Evolutionary conservation across 495 filamentous ascomycete genomes (phyloP).

Genomic region (Lindgomyces ingoldianus): DNA sequence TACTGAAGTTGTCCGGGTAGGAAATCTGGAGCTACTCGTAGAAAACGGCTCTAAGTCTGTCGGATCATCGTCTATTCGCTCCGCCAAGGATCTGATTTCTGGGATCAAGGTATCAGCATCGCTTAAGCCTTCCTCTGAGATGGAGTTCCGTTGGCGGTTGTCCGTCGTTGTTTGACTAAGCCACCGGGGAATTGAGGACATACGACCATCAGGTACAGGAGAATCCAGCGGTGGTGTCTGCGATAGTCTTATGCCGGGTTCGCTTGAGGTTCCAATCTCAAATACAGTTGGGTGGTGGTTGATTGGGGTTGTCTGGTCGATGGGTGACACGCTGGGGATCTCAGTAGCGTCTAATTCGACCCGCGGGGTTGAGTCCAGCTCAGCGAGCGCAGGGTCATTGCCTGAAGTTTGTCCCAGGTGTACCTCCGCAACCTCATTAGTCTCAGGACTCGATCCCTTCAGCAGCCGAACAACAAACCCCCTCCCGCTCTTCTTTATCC

Average conservation of each 20-base stretch:
- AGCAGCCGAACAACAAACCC: conserved; percentile 35
- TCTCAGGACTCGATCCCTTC: conserved; percentile 30
- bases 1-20: conserved; percentile 18
- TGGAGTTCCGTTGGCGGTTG: background rate
- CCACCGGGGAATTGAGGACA: conserved; percentile 9
- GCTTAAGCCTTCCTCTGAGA: conserved; percentile 32
- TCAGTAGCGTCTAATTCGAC: background rate
- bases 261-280: conserved; percentile 29
- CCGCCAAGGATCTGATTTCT: conserved; percentile 11
- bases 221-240: background rate
- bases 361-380: conserved; percentile 21
- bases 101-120: conserved; percentile 31
- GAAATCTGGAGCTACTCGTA: conserved; percentile 9
- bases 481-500: conserved; percentile 38
- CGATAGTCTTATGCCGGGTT: conserved; percentile 11
- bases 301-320: conserved; percentile 1
- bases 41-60: conserved; percentile 32
- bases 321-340: background rate
- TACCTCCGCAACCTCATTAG: conserved; percentile 33
- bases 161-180: conserved; percentile 2
- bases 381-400: background rate
- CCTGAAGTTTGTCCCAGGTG: conserved; percentile 18
- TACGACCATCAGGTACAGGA: background rate
- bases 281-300: background rate
- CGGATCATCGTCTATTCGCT: conserved; percentile 23